These are phyloP conservation scores for Monosporascus sp. DNA, from an alignment of 2,329 filamentous ascomycete genomes.

Conservation along the genomic window DNA sequence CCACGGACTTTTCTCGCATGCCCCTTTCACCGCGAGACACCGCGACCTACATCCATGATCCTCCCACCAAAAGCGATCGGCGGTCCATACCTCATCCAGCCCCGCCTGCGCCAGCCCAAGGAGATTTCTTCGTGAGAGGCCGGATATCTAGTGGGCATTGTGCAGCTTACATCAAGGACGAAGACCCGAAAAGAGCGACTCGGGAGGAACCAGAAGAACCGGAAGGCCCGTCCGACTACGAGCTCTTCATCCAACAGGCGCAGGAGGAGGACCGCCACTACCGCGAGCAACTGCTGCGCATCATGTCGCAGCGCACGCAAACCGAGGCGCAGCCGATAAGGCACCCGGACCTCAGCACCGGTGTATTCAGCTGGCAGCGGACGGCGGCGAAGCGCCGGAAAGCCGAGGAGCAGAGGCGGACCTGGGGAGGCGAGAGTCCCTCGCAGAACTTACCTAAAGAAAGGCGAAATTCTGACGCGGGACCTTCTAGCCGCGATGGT, in stretches of 20 bases:
- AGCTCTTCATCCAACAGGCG: background rate
- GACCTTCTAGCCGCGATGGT: background rate
- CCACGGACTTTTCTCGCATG: background rate
- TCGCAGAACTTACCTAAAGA: background rate
- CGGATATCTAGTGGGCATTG: too few relatives aligned
- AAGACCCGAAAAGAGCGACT: background rate
- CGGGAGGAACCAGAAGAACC: background rate
- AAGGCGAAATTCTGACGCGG: background rate
- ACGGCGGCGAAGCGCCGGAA: background rate
- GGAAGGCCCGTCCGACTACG: background rate
- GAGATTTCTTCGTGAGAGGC: too few relatives aligned
- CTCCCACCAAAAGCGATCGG: background rate
- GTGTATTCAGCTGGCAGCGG: background rate
- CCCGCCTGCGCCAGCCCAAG: background rate
- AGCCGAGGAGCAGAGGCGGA: background rate
- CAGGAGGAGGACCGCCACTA: background rate
- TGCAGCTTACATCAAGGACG: too few relatives aligned
- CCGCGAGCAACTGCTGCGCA: background rate
- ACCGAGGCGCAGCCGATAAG: background rate
- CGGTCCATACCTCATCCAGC: background rate
- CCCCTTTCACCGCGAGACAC: background rate
- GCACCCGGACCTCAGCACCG: background rate
- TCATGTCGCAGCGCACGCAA: background rate
- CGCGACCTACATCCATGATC: background rate
- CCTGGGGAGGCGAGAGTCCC: background rate